Percentiles rank a stretch among this genome's conserved stretches.
Evolutionary conservation across 1,139 yeast genomes (phyloP).

Genomic region (Wickerhamiella pararugosa): DNA sequence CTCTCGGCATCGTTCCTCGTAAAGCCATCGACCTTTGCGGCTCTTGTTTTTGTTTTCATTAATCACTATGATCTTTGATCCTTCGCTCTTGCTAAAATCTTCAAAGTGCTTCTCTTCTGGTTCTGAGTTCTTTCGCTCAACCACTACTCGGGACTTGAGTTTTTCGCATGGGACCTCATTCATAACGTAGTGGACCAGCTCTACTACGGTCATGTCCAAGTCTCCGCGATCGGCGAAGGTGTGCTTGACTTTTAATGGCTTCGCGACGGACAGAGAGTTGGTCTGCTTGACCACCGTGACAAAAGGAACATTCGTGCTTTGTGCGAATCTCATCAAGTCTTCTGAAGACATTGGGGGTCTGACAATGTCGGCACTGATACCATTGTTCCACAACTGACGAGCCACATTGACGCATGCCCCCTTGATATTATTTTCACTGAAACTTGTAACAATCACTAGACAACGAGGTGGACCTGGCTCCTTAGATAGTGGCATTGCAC

Average conservation of each 20-base stretch:
- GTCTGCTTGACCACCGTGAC: conserved; percentile 59
- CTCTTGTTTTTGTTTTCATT: conserved; percentile 33
- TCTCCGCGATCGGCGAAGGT: conserved; percentile 40
- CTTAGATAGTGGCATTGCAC: conserved; percentile 26
- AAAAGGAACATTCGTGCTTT: conserved; percentile 58
- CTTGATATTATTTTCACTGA: conserved; percentile 32
- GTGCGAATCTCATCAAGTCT: conserved; percentile 51
- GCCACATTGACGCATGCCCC: conserved; percentile 50
- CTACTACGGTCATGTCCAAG: conserved; percentile 54
- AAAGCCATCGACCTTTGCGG: conserved; percentile 66
- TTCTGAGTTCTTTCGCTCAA: neutral
- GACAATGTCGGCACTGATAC: conserved; percentile 57
- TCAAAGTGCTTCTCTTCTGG: neutral
- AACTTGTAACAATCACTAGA: conserved; percentile 64
- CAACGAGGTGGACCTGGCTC: conserved; percentile 34
- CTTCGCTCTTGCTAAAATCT: neutral
- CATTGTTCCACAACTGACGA: conserved; percentile 50
- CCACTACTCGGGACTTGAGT: conserved; percentile 6
- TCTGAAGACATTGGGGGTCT: conserved; percentile 40
- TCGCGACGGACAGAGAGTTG: conserved; percentile 27
- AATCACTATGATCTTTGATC: neutral
- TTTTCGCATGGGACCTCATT: conserved; percentile 28
- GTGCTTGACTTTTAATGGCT: conserved; percentile 60
- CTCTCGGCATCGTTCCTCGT: conserved; percentile 56
- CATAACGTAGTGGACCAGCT: conserved; percentile 37